Percentiles rank a stretch among this genome's conserved stretches.
phyloP scores from a whole-genome alignment of 2,329 filamentous ascomycete genomes.

The Paecilomyces formosus region DNA sequence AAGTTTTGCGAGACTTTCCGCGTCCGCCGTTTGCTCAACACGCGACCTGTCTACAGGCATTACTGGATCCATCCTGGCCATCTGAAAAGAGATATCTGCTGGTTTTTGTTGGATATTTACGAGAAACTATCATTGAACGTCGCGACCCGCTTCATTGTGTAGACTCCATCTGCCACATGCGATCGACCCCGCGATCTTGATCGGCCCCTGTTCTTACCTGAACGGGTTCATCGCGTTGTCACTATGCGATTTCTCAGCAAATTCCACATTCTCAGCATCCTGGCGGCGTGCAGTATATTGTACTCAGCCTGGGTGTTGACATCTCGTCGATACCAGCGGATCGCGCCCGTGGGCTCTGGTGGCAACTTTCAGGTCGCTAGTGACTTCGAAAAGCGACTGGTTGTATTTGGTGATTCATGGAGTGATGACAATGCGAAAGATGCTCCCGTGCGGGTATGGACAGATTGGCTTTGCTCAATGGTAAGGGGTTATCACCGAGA shows the following conservation, averaged over 20 bases:
- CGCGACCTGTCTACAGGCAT: neutral
- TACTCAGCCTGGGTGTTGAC: conserved; percentile 21
- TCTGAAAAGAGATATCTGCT: neutral
- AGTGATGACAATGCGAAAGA: conserved; percentile 25
- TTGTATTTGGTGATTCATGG: conserved; percentile 35
- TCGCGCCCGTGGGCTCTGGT: conserved; percentile 8
- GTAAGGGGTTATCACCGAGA: conserved; percentile 13
- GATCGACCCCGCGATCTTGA: neutral
- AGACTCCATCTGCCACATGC: neutral
- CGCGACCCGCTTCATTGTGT: neutral
- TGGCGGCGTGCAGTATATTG: conserved; percentile 22
- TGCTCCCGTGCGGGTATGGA: conserved; percentile 22
- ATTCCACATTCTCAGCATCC: conserved; percentile 22
- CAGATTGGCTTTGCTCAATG: conserved; percentile 28
- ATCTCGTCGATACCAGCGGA: conserved; percentile 14
- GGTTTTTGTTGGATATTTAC: neutral
- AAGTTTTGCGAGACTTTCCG: neutral
- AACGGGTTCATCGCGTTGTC: neutral
- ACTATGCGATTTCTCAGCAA: conserved; percentile 19
- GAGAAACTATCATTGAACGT: neutral
- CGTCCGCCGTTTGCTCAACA: neutral
- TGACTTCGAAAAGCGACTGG: conserved; percentile 21
- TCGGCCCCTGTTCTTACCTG: neutral
- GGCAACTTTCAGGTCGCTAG: conserved; percentile 12
- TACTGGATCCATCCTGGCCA: neutral